Evolutionary conservation across 1,284 basidiomycete species (phyloP).

Genomic region (Puccinia horiana): DNA sequence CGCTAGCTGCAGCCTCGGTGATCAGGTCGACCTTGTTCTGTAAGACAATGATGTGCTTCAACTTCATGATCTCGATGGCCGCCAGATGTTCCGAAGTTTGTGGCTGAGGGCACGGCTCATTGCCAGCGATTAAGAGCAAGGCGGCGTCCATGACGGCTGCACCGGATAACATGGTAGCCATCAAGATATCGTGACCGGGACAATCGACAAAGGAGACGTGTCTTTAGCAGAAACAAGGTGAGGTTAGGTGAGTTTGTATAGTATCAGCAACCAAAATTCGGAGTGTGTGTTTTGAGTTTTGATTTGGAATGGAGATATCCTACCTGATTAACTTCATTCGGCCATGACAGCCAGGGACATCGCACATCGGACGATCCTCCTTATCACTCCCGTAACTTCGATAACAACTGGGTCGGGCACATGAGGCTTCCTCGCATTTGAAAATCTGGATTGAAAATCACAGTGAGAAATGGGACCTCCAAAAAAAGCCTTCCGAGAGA

Average conservation of each 20-base stretch:
- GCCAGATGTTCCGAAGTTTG: conserved; percentile 98
- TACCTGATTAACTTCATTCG: conserved; percentile 80
- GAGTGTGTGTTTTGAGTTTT: background rate
- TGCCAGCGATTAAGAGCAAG: conserved; percentile 88
- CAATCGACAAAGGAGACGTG: conserved; percentile 60
- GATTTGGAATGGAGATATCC: conserved; percentile 42
- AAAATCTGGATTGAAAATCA: conserved; percentile 71
- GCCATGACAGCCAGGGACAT: conserved; percentile 84
- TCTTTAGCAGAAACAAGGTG: conserved; percentile 50
- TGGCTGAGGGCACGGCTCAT: conserved; percentile 97
- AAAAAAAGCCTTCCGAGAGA: background rate
- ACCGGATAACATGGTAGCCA: conserved; percentile 99
- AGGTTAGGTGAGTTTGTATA: background rate
- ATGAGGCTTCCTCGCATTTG: conserved; percentile 90
- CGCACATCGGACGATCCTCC: conserved; percentile 89
- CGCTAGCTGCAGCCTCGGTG: conserved; percentile 83
- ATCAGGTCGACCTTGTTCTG: conserved; percentile 98
- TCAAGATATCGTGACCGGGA: conserved; percentile 68
- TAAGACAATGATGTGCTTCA: conserved; percentile 95
- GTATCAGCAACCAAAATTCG: too few relatives aligned
- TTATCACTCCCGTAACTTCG: conserved; percentile 90
- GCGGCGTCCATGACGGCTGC: conserved; percentile 99
- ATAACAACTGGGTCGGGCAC: conserved; percentile 90
- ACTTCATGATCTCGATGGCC: conserved; percentile 98
- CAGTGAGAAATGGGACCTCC: background rate